These are phyloP conservation scores for Apiospora malaysiana DNA, from an alignment of 2,329 filamentous ascomycete genomes.

Conservation along the genomic window DNA sequence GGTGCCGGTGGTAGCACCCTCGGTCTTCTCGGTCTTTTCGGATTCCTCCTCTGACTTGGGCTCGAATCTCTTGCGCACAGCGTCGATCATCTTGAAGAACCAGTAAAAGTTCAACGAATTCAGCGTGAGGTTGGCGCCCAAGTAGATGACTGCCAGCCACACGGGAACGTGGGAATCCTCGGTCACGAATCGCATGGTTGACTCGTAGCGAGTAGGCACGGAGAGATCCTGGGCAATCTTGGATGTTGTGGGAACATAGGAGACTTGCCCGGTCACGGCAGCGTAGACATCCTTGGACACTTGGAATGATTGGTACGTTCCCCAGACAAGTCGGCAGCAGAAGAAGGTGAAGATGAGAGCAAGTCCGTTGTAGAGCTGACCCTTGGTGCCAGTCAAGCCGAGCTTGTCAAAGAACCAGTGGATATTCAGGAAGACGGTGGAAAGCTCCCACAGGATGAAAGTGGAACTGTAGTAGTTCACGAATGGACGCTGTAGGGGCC, in stretches of 20 bases:
- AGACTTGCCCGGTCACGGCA: slow-evolving; percentile 54
- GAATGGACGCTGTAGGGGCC: slow-evolving; percentile 70
- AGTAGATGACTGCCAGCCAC: slow-evolving; percentile 73
- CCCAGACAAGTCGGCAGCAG: slow-evolving; percentile 77
- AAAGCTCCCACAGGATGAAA: slow-evolving; percentile 89
- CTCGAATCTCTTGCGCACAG: slow-evolving; percentile 77
- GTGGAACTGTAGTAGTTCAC: slow-evolving; percentile 81
- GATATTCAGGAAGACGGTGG: slow-evolving; percentile 83
- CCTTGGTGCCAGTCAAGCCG: slow-evolving; percentile 74
- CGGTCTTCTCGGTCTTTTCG: slow-evolving; percentile 31
- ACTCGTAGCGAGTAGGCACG: slow-evolving; percentile 44
- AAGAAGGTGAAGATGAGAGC: slow-evolving; percentile 77
- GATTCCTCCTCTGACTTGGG: slow-evolving; percentile 44
- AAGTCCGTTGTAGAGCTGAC: slow-evolving; percentile 81
- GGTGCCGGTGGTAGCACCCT: slow-evolving; percentile 40
- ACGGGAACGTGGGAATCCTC: slow-evolving; percentile 61
- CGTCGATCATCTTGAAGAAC: slow-evolving; percentile 87
- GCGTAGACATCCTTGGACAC: slow-evolving; percentile 74
- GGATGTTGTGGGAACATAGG: slow-evolving; percentile 40
- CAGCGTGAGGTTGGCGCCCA: slow-evolving; percentile 72
- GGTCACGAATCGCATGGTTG: slow-evolving; percentile 57
- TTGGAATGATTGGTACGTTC: slow-evolving; percentile 71
- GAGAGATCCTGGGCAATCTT: slow-evolving; percentile 38
- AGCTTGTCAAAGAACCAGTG: slow-evolving; percentile 95
- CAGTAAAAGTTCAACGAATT: slow-evolving; percentile 83